Base-by-base conservation (phyloP, 2,329 filamentous ascomycete species). In the Nigrospora osmanthi region DNA sequence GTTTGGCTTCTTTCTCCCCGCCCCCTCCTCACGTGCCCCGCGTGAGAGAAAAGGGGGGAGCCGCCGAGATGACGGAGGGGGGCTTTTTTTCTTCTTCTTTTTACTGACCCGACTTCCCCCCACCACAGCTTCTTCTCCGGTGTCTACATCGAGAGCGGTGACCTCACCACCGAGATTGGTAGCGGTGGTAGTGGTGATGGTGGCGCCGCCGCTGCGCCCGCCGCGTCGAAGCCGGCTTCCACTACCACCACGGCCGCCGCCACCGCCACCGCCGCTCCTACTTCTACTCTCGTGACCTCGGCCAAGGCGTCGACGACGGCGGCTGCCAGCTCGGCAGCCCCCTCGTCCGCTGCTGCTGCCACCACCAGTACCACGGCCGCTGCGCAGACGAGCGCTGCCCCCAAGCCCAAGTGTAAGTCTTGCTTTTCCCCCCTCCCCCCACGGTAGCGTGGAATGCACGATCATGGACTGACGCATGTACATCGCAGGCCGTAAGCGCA, bases 61-160 rank as follows among this genome's bases (percentile, higher is more conserved):
- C 6, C 19, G 4, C 19, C 19, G 19, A 23, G 19, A 23, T 23
- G 23, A 7, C n/a, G 23, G 23, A 6, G 23, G 23, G 7, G 23
- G n/a, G n/a, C n/a, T n/a, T n/a, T n/a, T n/a, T n/a, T n/a, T n/a
- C n/a, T n/a, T n/a, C n/a, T n/a, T 2, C 23, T 28, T 28, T 6
- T 6, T 28, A 10, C 23, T 28, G 23, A 28, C 23, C 23, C 7
- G 23, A 28, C 5, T 10, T 28, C 23, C 23, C 23, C 23, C 23
- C 23, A 28, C 23, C 23, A 28, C 23, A 28, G 23, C 69, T 86
- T 78, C 23, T 28, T 28, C 65, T 82, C 77, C 3, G 83, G 84
- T 10, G 79, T 86, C 5, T 88, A 85, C 55, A 71, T 87, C 41
- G 84, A 88, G 71, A 72, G 67, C 38, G 80, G 76, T 38, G 51